Conservation (phyloP, 768 basidiomycete species). For the Naematelia encephala region DNA sequence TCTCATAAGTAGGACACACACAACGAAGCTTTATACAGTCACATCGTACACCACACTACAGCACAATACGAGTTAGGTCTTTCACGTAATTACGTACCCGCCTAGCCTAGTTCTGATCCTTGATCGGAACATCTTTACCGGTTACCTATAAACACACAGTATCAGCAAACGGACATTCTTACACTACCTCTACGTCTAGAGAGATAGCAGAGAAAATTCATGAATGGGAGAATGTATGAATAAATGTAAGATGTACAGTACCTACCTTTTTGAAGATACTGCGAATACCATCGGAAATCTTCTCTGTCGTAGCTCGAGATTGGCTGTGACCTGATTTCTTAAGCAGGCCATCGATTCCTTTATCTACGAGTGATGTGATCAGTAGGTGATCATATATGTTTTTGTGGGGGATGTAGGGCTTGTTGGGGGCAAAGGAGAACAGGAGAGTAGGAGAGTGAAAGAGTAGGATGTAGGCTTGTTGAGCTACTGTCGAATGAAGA, state of each 20-base stretch:
- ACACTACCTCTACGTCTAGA: too few relatives aligned
- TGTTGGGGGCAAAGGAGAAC: not conserved
- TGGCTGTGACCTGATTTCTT: constrained; percentile 26
- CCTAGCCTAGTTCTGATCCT: constrained; percentile 11
- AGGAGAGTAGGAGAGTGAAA: not conserved
- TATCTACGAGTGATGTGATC: constrained; percentile 17
- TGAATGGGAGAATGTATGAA: too few relatives aligned
- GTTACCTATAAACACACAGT: constrained; percentile 12
- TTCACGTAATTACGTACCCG: too few relatives aligned
- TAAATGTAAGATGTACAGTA: too few relatives aligned
- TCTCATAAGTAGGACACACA: not conserved
- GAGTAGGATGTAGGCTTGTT: too few relatives aligned
- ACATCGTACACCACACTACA: not conserved
- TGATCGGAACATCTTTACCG: constrained; percentile 13
- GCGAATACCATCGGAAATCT: constrained; percentile 39
- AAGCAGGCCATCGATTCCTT: constrained; percentile 20
- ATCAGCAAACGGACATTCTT: too few relatives aligned
- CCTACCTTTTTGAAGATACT: constrained; percentile 37
- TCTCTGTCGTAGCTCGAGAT: constrained; percentile 29
- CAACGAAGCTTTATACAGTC: not conserved
- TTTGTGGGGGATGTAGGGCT: too few relatives aligned
- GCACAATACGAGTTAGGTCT: not conserved
- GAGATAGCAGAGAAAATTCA: too few relatives aligned
- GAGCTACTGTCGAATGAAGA: too few relatives aligned
- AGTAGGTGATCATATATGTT: too few relatives aligned